Percentiles rank a stretch among this genome's conserved stretches.
These are phyloP conservation scores for Penicillium lagena DNA, from an alignment of 495 filamentous ascomycete species.

Conservation along the genomic window DNA sequence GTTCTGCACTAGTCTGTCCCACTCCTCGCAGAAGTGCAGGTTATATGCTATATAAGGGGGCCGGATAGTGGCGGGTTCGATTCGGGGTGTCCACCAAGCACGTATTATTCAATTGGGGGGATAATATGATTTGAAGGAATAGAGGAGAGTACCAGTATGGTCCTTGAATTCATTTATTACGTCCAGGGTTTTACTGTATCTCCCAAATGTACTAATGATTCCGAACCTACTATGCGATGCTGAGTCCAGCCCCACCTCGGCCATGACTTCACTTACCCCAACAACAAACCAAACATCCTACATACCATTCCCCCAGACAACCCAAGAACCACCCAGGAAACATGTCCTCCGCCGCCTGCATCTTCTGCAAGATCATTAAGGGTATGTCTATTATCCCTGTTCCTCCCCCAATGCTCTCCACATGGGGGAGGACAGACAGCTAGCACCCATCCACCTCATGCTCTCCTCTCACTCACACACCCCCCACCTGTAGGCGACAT, in stretches of 20 bases:
- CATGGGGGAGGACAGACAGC: not conserved
- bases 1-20: constrained; percentile 52
- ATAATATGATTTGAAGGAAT: too few species aligned
- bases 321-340: constrained; percentile 8
- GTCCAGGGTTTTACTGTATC: too few species aligned
- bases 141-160: too few species aligned
- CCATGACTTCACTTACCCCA: too few species aligned
- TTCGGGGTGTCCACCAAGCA: not conserved
- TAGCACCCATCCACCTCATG: not conserved
- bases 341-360: constrained; percentile 60
- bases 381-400: constrained; percentile 40
- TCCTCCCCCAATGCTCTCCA: not conserved
- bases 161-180: too few species aligned
- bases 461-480: not conserved
- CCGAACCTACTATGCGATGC: too few species aligned
- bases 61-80: constrained; percentile 15
- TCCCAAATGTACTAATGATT: too few species aligned
- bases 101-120: too few species aligned
- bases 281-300: too few species aligned
- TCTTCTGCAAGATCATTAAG: constrained; percentile 99
- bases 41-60: not conserved
- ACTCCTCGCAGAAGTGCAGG: constrained; percentile 27
- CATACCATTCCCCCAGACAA: constrained; percentile 4
- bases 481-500: constrained; percentile 62
- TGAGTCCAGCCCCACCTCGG: too few species aligned